Conservation (phyloP, 2,329 filamentous ascomycete species). For the Fusarium nematophilum region DNA sequence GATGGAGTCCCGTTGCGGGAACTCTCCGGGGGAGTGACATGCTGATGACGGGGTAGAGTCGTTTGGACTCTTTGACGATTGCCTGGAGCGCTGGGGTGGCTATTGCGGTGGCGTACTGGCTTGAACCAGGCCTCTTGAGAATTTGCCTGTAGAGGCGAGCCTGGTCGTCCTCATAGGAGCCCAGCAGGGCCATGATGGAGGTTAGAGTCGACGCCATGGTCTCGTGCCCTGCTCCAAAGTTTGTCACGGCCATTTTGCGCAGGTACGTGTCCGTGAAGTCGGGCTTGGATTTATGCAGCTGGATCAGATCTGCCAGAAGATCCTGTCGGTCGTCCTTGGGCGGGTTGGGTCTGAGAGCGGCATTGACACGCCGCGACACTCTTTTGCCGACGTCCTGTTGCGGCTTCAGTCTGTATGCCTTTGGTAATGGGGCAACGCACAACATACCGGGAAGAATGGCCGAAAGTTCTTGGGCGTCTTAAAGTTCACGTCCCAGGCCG, state of each 20-base stretch:
- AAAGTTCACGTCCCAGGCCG: slow-evolving; percentile 59
- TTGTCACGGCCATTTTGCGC: slow-evolving; percentile 63
- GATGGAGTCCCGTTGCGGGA: slow-evolving; percentile 48
- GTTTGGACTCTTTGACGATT: slow-evolving; percentile 62
- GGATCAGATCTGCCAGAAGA: slow-evolving; percentile 59
- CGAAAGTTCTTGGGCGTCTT: slow-evolving; percentile 56
- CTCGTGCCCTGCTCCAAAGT: slow-evolving; percentile 67
- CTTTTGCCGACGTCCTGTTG: slow-evolving; percentile 49
- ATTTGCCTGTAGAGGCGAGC: slow-evolving; percentile 50
- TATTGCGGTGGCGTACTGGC: slow-evolving; percentile 37
- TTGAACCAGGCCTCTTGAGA: slow-evolving; percentile 15
- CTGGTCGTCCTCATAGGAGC: slow-evolving; percentile 50
- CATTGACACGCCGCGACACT: slow-evolving; percentile 50
- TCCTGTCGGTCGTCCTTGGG: slow-evolving; percentile 51
- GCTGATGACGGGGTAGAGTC: slow-evolving; percentile 62
- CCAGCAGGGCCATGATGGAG: slow-evolving; percentile 60
- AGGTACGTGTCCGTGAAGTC: slow-evolving; percentile 61
- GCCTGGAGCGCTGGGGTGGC: slow-evolving; percentile 54
- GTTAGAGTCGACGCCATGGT: slow-evolving; percentile 65
- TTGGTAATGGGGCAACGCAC: rapidly evolving
- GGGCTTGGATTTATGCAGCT: slow-evolving; percentile 57
- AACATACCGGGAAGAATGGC: slow-evolving; percentile 61
- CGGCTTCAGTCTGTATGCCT: background rate
- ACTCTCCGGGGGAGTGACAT: slow-evolving; percentile 63
- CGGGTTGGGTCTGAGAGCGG: slow-evolving; percentile 42